Evolutionary conservation across 768 basidiomycete species (phyloP).

Genomic region (Dentipellis fragilis): DNA sequence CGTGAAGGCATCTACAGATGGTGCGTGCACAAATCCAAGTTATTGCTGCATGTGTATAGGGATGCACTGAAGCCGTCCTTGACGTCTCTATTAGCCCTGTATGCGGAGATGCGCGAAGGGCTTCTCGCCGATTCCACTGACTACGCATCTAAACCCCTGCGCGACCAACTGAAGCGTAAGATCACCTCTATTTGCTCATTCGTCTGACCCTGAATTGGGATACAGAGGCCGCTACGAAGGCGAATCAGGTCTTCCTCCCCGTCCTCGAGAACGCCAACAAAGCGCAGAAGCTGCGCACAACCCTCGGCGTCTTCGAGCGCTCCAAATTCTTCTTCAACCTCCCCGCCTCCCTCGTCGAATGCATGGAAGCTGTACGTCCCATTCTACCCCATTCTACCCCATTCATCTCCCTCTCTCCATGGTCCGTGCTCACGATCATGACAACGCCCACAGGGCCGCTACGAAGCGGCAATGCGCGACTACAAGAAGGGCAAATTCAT

Average conservation of each 20-base stretch:
- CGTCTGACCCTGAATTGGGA: background rate
- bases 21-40: conserved; percentile 29
- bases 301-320: conserved; percentile 89
- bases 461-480: conserved; percentile 87
- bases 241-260: conserved; percentile 92
- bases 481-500: conserved; percentile 96
- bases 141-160: conserved; percentile 72
- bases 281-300: conserved; percentile 84
- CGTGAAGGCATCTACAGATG: conserved; percentile 94
- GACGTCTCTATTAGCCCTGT: conserved; percentile 49
- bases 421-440: conserved; percentile 1
- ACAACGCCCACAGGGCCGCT: conserved; percentile 59
- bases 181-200: background rate
- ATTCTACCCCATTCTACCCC: too few species aligned
- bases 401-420: too few species aligned
- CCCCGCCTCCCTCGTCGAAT: conserved; percentile 83
- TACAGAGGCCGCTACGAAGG: conserved; percentile 82
- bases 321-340: conserved; percentile 98
- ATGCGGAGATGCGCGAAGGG: conserved; percentile 89
- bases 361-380: conserved; percentile 69
- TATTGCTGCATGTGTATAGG: too few species aligned
- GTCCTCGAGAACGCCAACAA: conserved; percentile 94
- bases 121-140: conserved; percentile 68
- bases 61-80: background rate
- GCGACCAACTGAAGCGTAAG: conserved; percentile 80